Evolutionary conservation across 2,329 filamentous ascomycete genomes (phyloP).

Genomic region (Apiospora phragmitis): DNA sequence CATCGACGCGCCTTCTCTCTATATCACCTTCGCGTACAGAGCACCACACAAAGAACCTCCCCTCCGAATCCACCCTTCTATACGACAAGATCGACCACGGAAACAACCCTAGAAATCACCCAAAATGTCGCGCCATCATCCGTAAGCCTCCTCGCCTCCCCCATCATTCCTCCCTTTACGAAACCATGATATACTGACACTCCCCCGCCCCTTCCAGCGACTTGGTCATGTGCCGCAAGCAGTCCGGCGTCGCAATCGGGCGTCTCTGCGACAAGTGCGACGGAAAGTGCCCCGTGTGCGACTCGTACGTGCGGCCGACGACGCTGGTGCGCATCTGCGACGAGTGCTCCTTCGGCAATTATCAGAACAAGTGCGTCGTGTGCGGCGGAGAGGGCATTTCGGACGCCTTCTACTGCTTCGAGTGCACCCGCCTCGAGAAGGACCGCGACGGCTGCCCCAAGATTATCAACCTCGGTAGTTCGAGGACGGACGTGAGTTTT

Average conservation of each 20-base stretch:
- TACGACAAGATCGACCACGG: not conserved
- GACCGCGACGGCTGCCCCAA: constrained; percentile 97
- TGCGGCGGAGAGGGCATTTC: constrained; percentile 98
- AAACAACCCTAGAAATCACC: not conserved
- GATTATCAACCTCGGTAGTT: constrained; percentile 97
- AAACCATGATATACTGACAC: constrained; percentile 25
- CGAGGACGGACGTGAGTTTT: constrained; percentile 79
- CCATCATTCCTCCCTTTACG: constrained; percentile 9
- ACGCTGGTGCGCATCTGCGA: constrained; percentile 98
- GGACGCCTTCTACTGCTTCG: constrained; percentile 99
- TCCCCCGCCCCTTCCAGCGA: constrained; percentile 46
- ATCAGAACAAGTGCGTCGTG: constrained; percentile 99
- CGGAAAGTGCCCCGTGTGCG: constrained; percentile 98
- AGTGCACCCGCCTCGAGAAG: constrained; percentile 95
- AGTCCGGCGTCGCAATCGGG: constrained; percentile 94
- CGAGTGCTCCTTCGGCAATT: constrained; percentile 99
- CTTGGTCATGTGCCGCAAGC: constrained; percentile 99
- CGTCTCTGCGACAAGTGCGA: constrained; percentile 99
- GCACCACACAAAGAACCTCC: not conserved
- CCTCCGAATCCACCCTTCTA: not conserved
- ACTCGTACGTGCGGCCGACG: constrained; percentile 96
- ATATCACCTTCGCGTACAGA: constrained; percentile 10
- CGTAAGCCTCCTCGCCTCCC: constrained; percentile 53
- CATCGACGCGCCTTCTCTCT: constrained; percentile 20
- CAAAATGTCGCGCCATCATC: constrained; percentile 90